These are phyloP conservation scores for Neoboletus subvelutipes DNA, from an alignment of 768 basidiomycete genomes.

Conservation along the genomic window DNA sequence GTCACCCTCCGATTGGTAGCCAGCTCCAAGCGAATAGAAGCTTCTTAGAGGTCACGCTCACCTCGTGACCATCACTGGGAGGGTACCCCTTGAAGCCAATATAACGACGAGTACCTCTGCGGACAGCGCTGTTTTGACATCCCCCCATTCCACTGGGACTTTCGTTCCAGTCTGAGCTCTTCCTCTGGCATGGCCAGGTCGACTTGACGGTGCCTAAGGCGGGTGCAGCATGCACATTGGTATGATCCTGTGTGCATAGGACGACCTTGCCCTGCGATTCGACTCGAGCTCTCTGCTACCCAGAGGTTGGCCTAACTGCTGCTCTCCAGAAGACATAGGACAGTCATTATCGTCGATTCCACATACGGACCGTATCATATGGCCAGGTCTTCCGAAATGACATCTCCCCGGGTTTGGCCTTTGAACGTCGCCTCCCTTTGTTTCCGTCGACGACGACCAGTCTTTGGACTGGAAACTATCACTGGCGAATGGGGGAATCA, in stretches of 20 bases:
- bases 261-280: neutral
- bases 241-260: too few species aligned
- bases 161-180: neutral
- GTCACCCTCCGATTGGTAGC: neutral
- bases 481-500: neutral
- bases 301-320: too few species aligned
- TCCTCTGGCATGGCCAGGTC: neutral
- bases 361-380: neutral
- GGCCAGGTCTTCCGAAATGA: neutral
- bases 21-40: neutral
- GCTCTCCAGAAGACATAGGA: neutral
- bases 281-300: neutral
- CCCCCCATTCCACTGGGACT: neutral
- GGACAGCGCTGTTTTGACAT: neutral
- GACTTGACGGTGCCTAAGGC: neutral
- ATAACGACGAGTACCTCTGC: neutral
- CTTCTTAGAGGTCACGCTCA: neutral
- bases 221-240: too few species aligned
- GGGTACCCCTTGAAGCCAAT: slow-evolving; percentile 15
- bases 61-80: slow-evolving; percentile 12
- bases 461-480: neutral
- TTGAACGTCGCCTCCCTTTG: too few species aligned
- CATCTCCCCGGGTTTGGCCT: too few species aligned
- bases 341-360: neutral
- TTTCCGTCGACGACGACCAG: neutral